phyloP scores from a whole-genome alignment of 2,329 filamentous ascomycete species.

The Rhexocercosporidium sp. region DNA sequence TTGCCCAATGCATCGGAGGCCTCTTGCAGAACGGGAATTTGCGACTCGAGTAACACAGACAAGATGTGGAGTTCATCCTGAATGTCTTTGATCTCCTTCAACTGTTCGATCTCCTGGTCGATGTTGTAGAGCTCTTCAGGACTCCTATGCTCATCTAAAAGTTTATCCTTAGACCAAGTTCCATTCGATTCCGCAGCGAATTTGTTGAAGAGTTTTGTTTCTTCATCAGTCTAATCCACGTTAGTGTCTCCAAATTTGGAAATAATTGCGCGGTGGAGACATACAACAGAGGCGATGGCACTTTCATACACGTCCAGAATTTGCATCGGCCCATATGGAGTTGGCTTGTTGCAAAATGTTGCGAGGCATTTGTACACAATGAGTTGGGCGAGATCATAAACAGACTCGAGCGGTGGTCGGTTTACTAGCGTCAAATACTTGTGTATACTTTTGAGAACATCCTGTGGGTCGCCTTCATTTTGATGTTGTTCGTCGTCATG shows the following conservation, averaged over 20 bases:
- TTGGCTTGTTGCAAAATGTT: slow-evolving; percentile 12
- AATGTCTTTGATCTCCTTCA: slow-evolving; percentile 30
- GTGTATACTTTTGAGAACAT: slow-evolving; percentile 19
- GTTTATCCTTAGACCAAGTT: background rate
- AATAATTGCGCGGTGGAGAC: background rate
- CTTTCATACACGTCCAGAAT: slow-evolving; percentile 25
- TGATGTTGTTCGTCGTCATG: slow-evolving; percentile 7
- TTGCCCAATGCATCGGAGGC: slow-evolving; percentile 9
- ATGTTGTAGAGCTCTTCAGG: slow-evolving; percentile 15
- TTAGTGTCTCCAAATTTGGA: background rate
- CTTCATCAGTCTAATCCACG: slow-evolving; percentile 17
- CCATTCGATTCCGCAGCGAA: slow-evolving; percentile 8
- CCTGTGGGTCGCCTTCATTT: slow-evolving; percentile 9
- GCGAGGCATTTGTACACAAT: slow-evolving; percentile 19
- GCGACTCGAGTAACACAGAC: slow-evolving; percentile 19
- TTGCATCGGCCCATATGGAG: slow-evolving; percentile 20
- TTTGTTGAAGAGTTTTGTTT: slow-evolving; percentile 21
- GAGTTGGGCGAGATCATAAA: slow-evolving; percentile 17
- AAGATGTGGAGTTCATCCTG: slow-evolving; percentile 28
- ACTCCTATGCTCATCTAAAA: background rate
- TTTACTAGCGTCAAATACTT: slow-evolving; percentile 12
- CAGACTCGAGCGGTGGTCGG: slow-evolving; percentile 16
- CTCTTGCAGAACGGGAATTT: slow-evolving; percentile 21
- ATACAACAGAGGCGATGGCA: slow-evolving; percentile 22
- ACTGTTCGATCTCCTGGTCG: slow-evolving; percentile 19